These are phyloP conservation scores for Trichoderma koningiopsis DNA, from an alignment of 2,329 filamentous ascomycete genomes.

Conservation along the genomic window DNA sequence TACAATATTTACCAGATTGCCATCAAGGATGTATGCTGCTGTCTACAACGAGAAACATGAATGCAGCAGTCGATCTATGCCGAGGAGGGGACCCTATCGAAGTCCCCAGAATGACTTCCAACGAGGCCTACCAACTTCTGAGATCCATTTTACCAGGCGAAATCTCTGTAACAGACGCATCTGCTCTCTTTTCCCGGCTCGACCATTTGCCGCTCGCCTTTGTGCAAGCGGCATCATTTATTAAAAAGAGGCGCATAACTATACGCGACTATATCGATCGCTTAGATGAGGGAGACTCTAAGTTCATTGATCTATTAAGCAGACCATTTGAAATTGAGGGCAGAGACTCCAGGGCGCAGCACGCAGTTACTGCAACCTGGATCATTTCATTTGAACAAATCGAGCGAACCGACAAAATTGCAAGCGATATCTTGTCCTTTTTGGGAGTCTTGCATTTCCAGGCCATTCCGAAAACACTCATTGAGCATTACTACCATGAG, in stretches of 20 bases:
- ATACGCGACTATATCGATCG: conserved; percentile 35
- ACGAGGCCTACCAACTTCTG: conserved; percentile 35
- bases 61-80: conserved; percentile 31
- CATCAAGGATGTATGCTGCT: conserved; percentile 35
- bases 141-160: conserved; percentile 26
- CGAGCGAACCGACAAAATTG: conserved; percentile 31
- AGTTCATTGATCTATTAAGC: conserved; percentile 33
- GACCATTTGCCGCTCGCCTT: conserved; percentile 40
- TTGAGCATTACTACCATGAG: conserved; percentile 23
- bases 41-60: conserved; percentile 38
- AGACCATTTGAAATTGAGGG: conserved; percentile 37
- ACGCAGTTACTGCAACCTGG: conserved; percentile 38
- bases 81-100: conserved; percentile 30
- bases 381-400: conserved; percentile 39
- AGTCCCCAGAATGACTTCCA: conserved; percentile 35
- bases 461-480: conserved; percentile 34
- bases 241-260: conserved; percentile 35
- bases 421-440: conserved; percentile 35
- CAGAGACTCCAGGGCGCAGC: conserved; percentile 33
- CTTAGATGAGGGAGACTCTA: conserved; percentile 32
- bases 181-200: conserved; percentile 33
- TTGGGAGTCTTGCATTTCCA: conserved; percentile 38
- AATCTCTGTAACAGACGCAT: conserved; percentile 19
- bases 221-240: conserved; percentile 40
- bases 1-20: conserved; percentile 34